Conservation (phyloP, 176 grass and related monocot genomes). For the Themeda triandra region DNA sequence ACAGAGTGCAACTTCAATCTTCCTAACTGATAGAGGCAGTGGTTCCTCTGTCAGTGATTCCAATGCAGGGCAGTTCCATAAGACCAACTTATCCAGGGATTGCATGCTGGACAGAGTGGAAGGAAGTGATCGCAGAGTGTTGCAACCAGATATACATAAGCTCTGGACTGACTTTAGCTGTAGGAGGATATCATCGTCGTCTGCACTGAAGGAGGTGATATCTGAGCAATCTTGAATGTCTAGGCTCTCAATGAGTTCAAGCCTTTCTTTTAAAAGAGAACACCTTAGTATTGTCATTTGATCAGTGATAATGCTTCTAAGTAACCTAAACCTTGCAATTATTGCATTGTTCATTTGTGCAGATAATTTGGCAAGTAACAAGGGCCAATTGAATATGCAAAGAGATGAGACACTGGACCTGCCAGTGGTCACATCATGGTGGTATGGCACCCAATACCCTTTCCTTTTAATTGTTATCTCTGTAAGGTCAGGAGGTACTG, state of each 20-base stretch:
- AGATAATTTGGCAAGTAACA: slow-evolving; percentile 36
- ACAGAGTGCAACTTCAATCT: slow-evolving; percentile 34
- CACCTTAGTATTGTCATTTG: slow-evolving; percentile 27
- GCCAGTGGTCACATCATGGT: slow-evolving; percentile 31
- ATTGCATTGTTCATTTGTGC: slow-evolving; percentile 24
- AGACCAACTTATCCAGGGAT: slow-evolving; percentile 23
- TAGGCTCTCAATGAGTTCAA: slow-evolving; percentile 38
- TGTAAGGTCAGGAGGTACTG: slow-evolving; percentile 42
- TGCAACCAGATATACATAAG: slow-evolving; percentile 45
- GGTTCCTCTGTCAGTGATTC: slow-evolving; percentile 26
- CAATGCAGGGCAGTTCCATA: slow-evolving; percentile 34
- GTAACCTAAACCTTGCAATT: not conserved
- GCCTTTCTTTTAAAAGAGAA: slow-evolving; percentile 30
- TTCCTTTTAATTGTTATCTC: slow-evolving; percentile 42
- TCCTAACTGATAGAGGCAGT: slow-evolving; percentile 23
- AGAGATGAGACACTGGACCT: slow-evolving; percentile 36
- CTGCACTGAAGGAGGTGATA: slow-evolving; percentile 24
- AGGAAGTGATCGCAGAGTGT: slow-evolving; percentile 37
- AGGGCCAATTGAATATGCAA: slow-evolving; percentile 54
- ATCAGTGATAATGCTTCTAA: slow-evolving; percentile 35
- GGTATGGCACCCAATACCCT: slow-evolving; percentile 54
- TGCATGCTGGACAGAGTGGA: slow-evolving; percentile 6
- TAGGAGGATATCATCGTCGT: slow-evolving; percentile 1
- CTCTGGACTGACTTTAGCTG: slow-evolving; percentile 41
- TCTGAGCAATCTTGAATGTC: slow-evolving; percentile 52